phyloP scores from a whole-genome alignment of 495 filamentous ascomycete genomes.

The Neurospora sp. region DNA sequence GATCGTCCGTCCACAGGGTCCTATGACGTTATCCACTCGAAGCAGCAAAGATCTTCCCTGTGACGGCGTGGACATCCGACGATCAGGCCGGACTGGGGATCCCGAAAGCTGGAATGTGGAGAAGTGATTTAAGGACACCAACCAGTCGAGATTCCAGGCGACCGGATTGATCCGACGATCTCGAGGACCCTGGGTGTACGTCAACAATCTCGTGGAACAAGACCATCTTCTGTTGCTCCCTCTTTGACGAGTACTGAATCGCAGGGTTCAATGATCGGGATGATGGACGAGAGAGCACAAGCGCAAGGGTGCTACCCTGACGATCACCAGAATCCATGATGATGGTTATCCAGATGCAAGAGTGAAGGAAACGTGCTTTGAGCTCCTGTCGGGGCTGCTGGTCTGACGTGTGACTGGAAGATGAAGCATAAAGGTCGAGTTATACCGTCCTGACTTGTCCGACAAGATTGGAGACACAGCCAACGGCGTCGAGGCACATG shows the following conservation, averaged over 20 bases:
- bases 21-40: background rate
- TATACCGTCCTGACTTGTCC: background rate
- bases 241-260: background rate
- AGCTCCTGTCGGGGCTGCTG: background rate
- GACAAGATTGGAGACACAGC: background rate
- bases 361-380: background rate
- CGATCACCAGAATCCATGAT: background rate
- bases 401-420: background rate
- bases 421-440: background rate
- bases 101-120: background rate
- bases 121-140: background rate
- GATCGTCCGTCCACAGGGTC: background rate
- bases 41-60: background rate
- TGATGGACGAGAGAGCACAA: background rate
- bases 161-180: background rate
- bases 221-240: background rate
- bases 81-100: background rate
- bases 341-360: background rate
- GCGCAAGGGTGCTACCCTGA: background rate
- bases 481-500: background rate
- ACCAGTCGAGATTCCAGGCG: background rate
- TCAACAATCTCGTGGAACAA: background rate
- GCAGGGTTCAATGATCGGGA: background rate
- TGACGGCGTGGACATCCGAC: background rate
- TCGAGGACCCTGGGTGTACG: background rate